Evolutionary conservation across 208 protist species (phyloP), one percentile per base, ranked within the genome.

Genomic region (Trypanosoma avium): DNA sequence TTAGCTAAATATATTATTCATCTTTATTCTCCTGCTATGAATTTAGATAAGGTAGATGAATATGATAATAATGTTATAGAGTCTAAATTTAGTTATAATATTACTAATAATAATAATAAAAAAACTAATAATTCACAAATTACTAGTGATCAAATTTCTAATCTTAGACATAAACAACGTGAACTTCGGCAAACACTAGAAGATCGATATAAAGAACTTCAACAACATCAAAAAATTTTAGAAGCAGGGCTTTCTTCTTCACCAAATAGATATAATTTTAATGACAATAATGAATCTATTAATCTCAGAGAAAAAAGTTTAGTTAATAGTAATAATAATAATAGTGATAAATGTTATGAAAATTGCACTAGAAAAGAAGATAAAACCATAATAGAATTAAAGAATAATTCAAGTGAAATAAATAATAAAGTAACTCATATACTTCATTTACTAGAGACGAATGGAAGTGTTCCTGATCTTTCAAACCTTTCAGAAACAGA

Each of bases 1-100:
- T 21, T 70, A 26, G 64, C 56, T 21, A 61, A 70, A 45, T 70
- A 70, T 70, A 27, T 70, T 32, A 62, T 70, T 57, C 46, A 61
- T 36, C 64, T 70, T 29, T 70, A 70, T 36, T 61, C 64, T n/a
- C 64, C 64, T 42, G 48, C 49, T 13, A 52, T 70, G 15, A 54
- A 70, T 55, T 48, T 70, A 33, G 53, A 70, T 12, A 58, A 53
- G 26, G 33, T n/a, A 55, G 13, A 26, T 45, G 15, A 30, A 4
- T 7, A 46, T 24, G 53, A 42, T 46, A n/a, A 36, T 29, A n/a
- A 27, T 26, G 21, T 55, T 9, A 19, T 30, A 27, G 8, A 22
- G 15, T 0, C 1, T 26, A 29, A 4, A 13, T 15, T 26, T 27
- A 42, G 30, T 50, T 21, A 38, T 26, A 29, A 32, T 38, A 13